Evolutionary conservation across 768 basidiomycete genomes (phyloP).

Genomic region (Tricholoma bakamatsutake): DNA sequence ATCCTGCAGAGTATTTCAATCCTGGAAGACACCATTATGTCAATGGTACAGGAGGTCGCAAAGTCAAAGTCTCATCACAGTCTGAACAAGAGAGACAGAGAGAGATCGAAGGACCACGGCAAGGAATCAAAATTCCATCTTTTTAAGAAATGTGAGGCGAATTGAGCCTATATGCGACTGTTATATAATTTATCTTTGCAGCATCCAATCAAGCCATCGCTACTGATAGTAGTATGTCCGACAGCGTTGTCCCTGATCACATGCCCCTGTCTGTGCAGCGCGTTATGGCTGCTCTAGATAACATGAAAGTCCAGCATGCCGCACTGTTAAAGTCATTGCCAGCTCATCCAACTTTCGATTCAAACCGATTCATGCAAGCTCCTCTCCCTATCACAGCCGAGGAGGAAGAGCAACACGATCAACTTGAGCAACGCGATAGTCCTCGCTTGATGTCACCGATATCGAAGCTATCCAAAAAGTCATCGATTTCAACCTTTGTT

Average conservation of each 20-base stretch:
- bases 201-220: constrained; percentile 20
- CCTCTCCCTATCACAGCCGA: constrained; percentile 43
- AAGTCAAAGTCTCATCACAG: constrained; percentile 36
- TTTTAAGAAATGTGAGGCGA: constrained; percentile 51
- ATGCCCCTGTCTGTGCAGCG: constrained; percentile 31
- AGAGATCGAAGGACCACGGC: constrained; percentile 37
- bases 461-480: constrained; percentile 32
- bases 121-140: constrained; percentile 45
- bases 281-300: constrained; percentile 40
- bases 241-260: constrained; percentile 8
- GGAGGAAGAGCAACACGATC: constrained; percentile 33
- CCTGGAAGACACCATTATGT: constrained; percentile 48
- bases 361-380: constrained; percentile 18
- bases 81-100: constrained; percentile 38
- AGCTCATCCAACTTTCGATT: constrained; percentile 21
- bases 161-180: background rate
- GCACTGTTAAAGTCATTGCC: constrained; percentile 41
- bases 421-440: constrained; percentile 7
- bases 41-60: constrained; percentile 34
- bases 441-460: constrained; percentile 22
- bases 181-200: constrained; percentile 2
- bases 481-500: constrained; percentile 42
- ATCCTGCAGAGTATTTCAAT: constrained; percentile 47
- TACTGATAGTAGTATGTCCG: background rate
- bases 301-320: constrained; percentile 56